Evolutionary conservation across 2,329 filamentous ascomycete species (phyloP), one percentile per base, ranked within the genome.

Genomic region (Alternaria brassicae): DNA sequence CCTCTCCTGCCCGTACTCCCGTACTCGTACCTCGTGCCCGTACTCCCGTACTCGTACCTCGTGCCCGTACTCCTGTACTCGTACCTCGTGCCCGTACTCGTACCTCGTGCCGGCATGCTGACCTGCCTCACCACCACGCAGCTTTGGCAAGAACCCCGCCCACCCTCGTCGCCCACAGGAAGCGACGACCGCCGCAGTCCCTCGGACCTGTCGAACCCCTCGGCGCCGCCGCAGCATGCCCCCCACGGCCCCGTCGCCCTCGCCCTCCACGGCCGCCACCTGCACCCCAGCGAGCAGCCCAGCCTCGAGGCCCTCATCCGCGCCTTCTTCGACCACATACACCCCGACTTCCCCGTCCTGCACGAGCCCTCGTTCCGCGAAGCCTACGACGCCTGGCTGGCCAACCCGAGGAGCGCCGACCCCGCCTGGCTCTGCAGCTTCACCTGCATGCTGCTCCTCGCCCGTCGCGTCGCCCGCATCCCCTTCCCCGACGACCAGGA

Each of bases 341-440:
- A 81, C 63, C 71, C 72, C n/a, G 78, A 81, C 64, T 79, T 73
- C 23, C 79, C 78, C 8, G 73, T 81, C 40, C 74, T 81, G 12
- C 78, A 81, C 66, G 79, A 81, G 61, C 70, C 77, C 0, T 77
- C 78, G 2, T 81, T 81, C 53, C 77, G 78, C 42, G 77, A 80
- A 49, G 72, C 73, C 17, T 80, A 80, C 63, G 77, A 79, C 41
- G 66, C 48, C 6, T 80, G 76, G 74, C 60, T 72, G 19, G 54
- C 60, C 10, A 69, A 69, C 21, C 72, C 75, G 21, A 56, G 62
- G 2, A 68, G 66, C 36, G 71, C 74, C 40, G 79, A 81, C 58
- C 77, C 74, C 0, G 72, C 73, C 5, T 81, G 79, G 79, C 62
- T 81, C 12, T 81, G 79, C 66, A 75, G 73, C 57, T 72, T 81